phyloP scores from a whole-genome alignment of 2,329 filamentous ascomycete genomes.

The Ambrosiella cleistominuta region DNA sequence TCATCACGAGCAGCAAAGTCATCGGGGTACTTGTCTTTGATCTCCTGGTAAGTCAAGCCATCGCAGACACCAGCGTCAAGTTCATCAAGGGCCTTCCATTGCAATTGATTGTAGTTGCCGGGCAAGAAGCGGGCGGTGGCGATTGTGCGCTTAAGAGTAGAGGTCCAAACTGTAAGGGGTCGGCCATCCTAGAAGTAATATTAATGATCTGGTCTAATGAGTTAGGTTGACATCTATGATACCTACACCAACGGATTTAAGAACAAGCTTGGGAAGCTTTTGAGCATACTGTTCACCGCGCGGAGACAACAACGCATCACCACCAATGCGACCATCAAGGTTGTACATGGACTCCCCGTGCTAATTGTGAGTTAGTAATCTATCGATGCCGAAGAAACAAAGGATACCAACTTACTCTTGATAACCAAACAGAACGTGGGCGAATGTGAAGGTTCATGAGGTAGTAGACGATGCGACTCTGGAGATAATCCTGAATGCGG shows the following conservation, averaged over 20 bases:
- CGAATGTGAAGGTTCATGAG: slow-evolving; percentile 98
- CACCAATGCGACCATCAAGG: slow-evolving; percentile 75
- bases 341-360: slow-evolving; percentile 94
- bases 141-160: slow-evolving; percentile 61
- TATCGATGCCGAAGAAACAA: not conserved
- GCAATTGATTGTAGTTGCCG: slow-evolving; percentile 71
- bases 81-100: slow-evolving; percentile 97
- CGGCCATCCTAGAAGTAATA: slow-evolving; percentile 33
- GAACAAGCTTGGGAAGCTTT: slow-evolving; percentile 68
- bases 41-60: slow-evolving; percentile 88
- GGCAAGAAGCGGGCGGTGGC: slow-evolving; percentile 75
- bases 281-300: slow-evolving; percentile 77
- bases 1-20: slow-evolving; percentile 92
- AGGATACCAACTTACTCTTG: slow-evolving; percentile 43
- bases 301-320: slow-evolving; percentile 70
- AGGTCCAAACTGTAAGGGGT: slow-evolving; percentile 45
- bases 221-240: not conserved
- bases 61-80: slow-evolving; percentile 94
- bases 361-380: slow-evolving; percentile 25
- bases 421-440: slow-evolving; percentile 90
- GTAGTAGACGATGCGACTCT: slow-evolving; percentile 93
- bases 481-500: slow-evolving; percentile 87
- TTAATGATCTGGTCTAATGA: slow-evolving; percentile 4
- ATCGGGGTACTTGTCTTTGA: slow-evolving; percentile 77
- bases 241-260: slow-evolving; percentile 68